A percentile compares a stretch with the other conserved stretches of the same genome.
These are phyloP conservation scores for Clonostachys chloroleuca DNA, from an alignment of 2,329 filamentous ascomycete species.

Conservation along the genomic window DNA sequence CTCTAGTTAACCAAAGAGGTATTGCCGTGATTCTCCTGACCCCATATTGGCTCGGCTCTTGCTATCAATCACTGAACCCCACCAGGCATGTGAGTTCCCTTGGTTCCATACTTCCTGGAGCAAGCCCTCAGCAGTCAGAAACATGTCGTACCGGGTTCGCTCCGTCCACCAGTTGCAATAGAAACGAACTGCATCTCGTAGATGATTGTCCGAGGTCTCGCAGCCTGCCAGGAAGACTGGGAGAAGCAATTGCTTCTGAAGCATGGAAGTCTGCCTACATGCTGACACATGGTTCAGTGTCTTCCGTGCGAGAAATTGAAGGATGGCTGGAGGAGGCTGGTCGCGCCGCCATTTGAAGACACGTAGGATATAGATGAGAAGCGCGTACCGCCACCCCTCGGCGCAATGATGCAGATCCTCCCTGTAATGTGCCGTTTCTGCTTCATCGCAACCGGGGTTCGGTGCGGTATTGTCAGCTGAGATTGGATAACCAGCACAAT, in stretches of 20 bases:
- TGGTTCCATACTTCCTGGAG: conserved; percentile 11
- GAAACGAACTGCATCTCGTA: conserved; percentile 12
- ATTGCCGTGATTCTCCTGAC: not conserved
- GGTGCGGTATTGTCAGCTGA: not conserved
- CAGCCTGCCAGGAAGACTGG: conserved; percentile 24
- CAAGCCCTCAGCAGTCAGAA: conserved; percentile 8
- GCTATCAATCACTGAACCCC: not conserved
- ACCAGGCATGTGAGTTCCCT: not conserved
- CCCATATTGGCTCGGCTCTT: not conserved
- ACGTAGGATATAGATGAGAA: conserved; percentile 21
- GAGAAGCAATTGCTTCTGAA: conserved; percentile 27
- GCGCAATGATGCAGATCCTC: conserved; percentile 23
- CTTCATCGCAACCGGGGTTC: no score
- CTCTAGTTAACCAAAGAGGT: not conserved
- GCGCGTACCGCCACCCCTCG: conserved; percentile 23
- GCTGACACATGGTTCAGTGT: conserved; percentile 20
- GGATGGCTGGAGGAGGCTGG: conserved; percentile 2
- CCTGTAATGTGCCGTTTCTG: conserved; percentile 5
- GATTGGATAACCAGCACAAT: not conserved
- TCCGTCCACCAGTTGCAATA: conserved; percentile 24
- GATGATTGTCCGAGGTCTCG: conserved; percentile 14
- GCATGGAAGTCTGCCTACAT: conserved; percentile 16
- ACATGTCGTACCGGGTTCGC: conserved; percentile 24
- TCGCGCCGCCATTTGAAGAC: conserved; percentile 16
- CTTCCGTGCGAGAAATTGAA: conserved; percentile 14